A percentile compares a stretch with the other conserved stretches of the same genome.
Conservation (phyloP, 164 flowering plant genomes). For the Vitis cinerea region DNA sequence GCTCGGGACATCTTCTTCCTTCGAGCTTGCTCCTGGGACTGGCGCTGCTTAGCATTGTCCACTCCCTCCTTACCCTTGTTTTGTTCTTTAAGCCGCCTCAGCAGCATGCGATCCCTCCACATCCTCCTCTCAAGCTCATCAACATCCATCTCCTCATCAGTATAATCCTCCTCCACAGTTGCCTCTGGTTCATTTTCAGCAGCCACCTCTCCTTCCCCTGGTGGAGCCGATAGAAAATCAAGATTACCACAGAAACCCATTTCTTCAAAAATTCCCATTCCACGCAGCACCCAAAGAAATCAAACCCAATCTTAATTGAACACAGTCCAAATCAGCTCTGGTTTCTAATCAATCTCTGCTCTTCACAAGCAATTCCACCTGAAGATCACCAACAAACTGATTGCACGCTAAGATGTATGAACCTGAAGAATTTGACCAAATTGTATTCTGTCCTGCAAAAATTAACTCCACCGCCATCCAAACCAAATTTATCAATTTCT, state of each 20-base stretch:
- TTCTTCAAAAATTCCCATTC: slow-evolving; percentile 35
- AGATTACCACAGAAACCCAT: slow-evolving; percentile 31
- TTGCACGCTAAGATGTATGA: too few species aligned
- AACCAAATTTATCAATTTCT: too few species aligned
- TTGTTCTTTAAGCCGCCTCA: slow-evolving; percentile 41
- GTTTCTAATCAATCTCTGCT: too few species aligned
- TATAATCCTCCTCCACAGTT: slow-evolving; percentile 32
- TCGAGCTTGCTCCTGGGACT: slow-evolving; percentile 47
- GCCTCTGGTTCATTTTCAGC: slow-evolving; percentile 20
- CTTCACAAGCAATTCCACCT: too few species aligned
- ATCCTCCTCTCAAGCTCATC: slow-evolving; percentile 52
- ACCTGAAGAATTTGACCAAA: too few species aligned
- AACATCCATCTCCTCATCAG: slow-evolving; percentile 44
- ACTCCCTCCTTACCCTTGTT: slow-evolving; percentile 25
- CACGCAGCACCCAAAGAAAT: too few species aligned
- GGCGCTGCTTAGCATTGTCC: slow-evolving; percentile 35
- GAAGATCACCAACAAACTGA: too few species aligned
- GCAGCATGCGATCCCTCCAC: slow-evolving; percentile 47
- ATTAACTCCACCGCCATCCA: too few species aligned
- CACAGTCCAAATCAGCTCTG: too few species aligned
- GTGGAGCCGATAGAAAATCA: slow-evolving; percentile 26
- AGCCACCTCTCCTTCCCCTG: slow-evolving; percentile 17
- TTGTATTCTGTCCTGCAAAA: too few species aligned
- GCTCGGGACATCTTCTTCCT: slow-evolving; percentile 63
- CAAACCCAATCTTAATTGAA: too few species aligned